Conservation (phyloP, 441 rosid genomes). For the Mallotus japonicus region DNA sequence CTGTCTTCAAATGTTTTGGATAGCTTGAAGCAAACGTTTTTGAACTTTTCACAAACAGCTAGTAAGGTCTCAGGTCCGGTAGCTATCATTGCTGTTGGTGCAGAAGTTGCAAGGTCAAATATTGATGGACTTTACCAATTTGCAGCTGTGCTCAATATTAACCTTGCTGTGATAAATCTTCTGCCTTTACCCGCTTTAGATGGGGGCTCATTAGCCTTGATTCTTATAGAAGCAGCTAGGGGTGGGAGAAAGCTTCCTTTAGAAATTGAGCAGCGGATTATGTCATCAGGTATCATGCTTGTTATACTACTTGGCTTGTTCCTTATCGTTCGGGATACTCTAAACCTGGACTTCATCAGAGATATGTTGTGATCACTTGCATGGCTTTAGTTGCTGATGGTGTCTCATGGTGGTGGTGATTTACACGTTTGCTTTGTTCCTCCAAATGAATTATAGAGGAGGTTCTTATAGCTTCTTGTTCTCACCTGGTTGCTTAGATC, state of each 20-base stretch:
- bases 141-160: slow-evolving; percentile 84
- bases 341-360: slow-evolving; percentile 79
- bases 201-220: slow-evolving; percentile 86
- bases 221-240: slow-evolving; percentile 73
- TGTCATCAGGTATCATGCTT: slow-evolving; percentile 84
- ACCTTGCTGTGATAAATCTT: slow-evolving; percentile 88
- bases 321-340: slow-evolving; percentile 81
- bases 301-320: slow-evolving; percentile 74
- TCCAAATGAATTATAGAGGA: slow-evolving; percentile 18
- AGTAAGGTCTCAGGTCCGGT: slow-evolving; percentile 92
- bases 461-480: slow-evolving; percentile 27
- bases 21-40: slow-evolving; percentile 75
- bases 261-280: slow-evolving; percentile 84
- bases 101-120: slow-evolving; percentile 94
- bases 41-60: slow-evolving; percentile 87
- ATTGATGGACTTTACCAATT: slow-evolving; percentile 85
- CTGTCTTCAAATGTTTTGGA: slow-evolving; percentile 72
- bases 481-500: slow-evolving; percentile 11
- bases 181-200: slow-evolving; percentile 95
- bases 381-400: slow-evolving; percentile 12
- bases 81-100: slow-evolving; percentile 95
- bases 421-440: slow-evolving; percentile 19
- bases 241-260: slow-evolving; percentile 88
- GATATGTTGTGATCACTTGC: slow-evolving; percentile 56
- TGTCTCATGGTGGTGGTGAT: slow-evolving; percentile 7